These are phyloP conservation scores for Cyclaneusma minus DNA, from an alignment of 2,329 filamentous ascomycete genomes.

Conservation along the genomic window DNA sequence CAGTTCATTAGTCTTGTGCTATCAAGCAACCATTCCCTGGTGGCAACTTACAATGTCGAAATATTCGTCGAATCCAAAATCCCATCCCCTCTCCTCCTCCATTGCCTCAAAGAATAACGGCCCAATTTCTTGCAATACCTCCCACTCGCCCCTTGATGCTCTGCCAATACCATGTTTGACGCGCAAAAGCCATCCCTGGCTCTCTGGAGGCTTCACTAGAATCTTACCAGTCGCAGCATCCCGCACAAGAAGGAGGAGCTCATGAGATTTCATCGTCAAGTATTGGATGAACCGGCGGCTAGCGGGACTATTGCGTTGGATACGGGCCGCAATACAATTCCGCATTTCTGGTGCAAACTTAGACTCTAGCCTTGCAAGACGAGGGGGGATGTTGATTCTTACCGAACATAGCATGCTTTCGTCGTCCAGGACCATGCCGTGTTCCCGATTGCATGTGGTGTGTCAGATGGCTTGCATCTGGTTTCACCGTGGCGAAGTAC, in stretches of 20 bases:
- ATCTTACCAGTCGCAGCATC: slow-evolving; percentile 23
- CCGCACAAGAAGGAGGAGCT: slow-evolving; percentile 23
- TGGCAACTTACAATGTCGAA: too few species aligned
- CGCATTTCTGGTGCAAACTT: too few species aligned
- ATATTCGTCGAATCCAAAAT: slow-evolving; percentile 25
- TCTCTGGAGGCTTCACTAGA: slow-evolving; percentile 20
- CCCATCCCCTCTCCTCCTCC: slow-evolving; percentile 20
- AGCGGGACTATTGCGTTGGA: slow-evolving; percentile 24
- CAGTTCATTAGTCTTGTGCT: too few species aligned
- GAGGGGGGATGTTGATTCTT: too few species aligned
- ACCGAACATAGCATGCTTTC: slow-evolving; percentile 19
- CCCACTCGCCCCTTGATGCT: slow-evolving; percentile 22
- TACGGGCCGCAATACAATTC: slow-evolving; percentile 25
- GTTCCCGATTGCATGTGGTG: slow-evolving; percentile 18
- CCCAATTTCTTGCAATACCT: slow-evolving; percentile 19
- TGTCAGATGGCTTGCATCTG: slow-evolving; percentile 18
- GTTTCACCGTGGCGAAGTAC: slow-evolving; percentile 7
- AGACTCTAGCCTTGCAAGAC: too few species aligned
- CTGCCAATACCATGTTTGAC: slow-evolving; percentile 23
- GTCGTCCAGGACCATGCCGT: slow-evolving; percentile 17
- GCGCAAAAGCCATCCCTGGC: slow-evolving; percentile 23
- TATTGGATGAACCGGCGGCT: slow-evolving; percentile 27
- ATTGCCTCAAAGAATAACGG: slow-evolving; percentile 24
- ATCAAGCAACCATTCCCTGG: too few species aligned
- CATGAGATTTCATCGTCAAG: slow-evolving; percentile 21